phyloP scores from a whole-genome alignment of 345 rosid species.

The Sonneratia alba region DNA sequence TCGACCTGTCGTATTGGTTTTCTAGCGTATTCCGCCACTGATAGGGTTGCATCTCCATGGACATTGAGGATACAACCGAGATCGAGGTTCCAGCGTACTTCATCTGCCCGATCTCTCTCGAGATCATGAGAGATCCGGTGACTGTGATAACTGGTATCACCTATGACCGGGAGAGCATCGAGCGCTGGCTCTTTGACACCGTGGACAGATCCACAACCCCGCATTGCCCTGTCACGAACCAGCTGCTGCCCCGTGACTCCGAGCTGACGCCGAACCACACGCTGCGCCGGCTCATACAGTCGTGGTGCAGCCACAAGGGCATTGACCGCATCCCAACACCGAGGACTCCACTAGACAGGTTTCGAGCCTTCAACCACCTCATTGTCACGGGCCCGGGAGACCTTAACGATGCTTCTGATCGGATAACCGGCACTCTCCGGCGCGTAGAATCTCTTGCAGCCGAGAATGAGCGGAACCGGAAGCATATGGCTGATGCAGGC shows the following conservation, averaged over 20 bases:
- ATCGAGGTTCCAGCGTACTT: constrained; percentile 62
- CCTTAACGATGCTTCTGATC: background rate
- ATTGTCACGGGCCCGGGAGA: constrained; percentile 11
- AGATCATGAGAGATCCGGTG: constrained; percentile 85
- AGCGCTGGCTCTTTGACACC: constrained; percentile 46
- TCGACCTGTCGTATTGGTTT: background rate
- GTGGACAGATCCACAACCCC: background rate
- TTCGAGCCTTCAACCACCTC: constrained; percentile 23
- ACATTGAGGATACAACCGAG: constrained; percentile 12
- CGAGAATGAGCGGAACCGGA: constrained; percentile 40
- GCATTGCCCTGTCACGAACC: constrained; percentile 62
- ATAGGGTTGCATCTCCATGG: background rate
- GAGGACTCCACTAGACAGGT: constrained; percentile 30
- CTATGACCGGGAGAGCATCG: constrained; percentile 73
- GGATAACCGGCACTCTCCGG: constrained; percentile 20
- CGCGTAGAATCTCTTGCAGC: constrained; percentile 36
- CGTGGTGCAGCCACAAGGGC: constrained; percentile 58
- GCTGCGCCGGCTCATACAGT: constrained; percentile 58
- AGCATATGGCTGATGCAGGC: constrained; percentile 43
- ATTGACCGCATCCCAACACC: constrained; percentile 50
- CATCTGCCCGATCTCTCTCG: constrained; percentile 70
- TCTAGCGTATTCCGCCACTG: too few species aligned
- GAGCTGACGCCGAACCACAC: constrained; percentile 74
- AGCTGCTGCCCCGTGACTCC: constrained; percentile 38
- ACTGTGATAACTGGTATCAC: constrained; percentile 68